These are phyloP conservation scores for Komagataella mondaviorum DNA, from an alignment of 805 yeast species.

Conservation along the genomic window DNA sequence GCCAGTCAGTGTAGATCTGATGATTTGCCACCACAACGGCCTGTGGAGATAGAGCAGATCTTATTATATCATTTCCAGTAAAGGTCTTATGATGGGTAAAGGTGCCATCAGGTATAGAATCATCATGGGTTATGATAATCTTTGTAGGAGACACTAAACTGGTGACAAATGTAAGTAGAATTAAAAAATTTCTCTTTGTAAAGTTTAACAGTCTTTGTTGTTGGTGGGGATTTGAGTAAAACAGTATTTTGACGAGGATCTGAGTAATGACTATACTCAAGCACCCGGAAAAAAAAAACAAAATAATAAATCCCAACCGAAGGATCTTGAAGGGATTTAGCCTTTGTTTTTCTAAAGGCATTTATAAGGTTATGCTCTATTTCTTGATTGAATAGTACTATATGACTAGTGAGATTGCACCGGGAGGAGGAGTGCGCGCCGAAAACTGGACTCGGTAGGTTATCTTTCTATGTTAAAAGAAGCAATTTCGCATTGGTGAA, in stretches of 20 bases:
- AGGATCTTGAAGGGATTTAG: slow-evolving; percentile 11
- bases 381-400: background rate
- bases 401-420: background rate
- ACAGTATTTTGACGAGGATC: slow-evolving; percentile 19
- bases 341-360: background rate
- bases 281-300: slow-evolving; percentile 21
- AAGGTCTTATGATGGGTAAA: slow-evolving; percentile 14
- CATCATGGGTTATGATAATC: slow-evolving; percentile 36
- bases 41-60: slow-evolving; percentile 9
- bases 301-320: slow-evolving; percentile 11
- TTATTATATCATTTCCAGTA: slow-evolving; percentile 7
- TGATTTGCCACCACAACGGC: slow-evolving; percentile 71
- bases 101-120: slow-evolving; percentile 19
- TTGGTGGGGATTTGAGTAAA: slow-evolving; percentile 17
- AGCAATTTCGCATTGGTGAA: too few relatives aligned
- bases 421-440: background rate
- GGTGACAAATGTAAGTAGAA: slow-evolving; percentile 36
- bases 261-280: slow-evolving; percentile 35
- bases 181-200: slow-evolving; percentile 47
- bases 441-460: background rate
- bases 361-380: background rate
- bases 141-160: slow-evolving; percentile 37
- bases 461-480: background rate
- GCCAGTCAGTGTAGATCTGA: slow-evolving; percentile 92
- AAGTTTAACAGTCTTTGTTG: slow-evolving; percentile 29